Evolutionary conservation across 2,329 filamentous ascomycete species (phyloP).

Genomic region (Volutella citrinella): DNA sequence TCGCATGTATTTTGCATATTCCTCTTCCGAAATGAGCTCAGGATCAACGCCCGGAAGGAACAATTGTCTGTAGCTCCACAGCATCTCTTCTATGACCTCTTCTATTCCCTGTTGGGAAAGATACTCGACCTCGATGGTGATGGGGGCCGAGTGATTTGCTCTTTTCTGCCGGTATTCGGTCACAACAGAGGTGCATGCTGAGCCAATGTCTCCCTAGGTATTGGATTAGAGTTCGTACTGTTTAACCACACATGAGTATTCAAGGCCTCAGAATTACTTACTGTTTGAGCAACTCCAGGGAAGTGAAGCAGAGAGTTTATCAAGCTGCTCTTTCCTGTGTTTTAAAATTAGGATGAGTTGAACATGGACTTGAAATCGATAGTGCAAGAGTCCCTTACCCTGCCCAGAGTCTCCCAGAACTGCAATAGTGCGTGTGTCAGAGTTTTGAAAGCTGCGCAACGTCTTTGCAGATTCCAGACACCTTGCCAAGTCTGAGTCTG

Average conservation of each 20-base stretch:
- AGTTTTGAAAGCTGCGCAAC: too few species aligned
- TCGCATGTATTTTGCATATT: conserved; percentile 23
- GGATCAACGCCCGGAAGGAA: conserved; percentile 23
- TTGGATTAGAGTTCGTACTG: neutral
- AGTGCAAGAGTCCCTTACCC: too few species aligned
- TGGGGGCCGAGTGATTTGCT: conserved; percentile 18
- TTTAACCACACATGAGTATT: neutral
- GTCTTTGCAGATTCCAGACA: too few species aligned
- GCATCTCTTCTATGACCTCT: conserved; percentile 27
- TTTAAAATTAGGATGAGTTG: neutral
- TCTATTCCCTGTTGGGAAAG: conserved; percentile 24
- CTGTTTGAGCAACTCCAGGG: conserved; percentile 25
- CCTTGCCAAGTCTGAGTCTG: too few species aligned
- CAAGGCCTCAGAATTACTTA: neutral
- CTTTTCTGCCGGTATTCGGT: conserved; percentile 32
- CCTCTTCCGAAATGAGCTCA: conserved; percentile 15
- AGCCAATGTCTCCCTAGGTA: conserved; percentile 26
- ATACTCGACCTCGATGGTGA: conserved; percentile 32
- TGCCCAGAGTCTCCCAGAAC: too few species aligned
- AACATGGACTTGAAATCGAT: too few species aligned
- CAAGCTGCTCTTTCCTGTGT: conserved; percentile 27
- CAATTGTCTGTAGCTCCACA: conserved; percentile 30
- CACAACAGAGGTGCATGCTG: conserved; percentile 32
- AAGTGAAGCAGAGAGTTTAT: conserved; percentile 35
- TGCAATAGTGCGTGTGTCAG: too few species aligned